A percentile compares a stretch with the other conserved stretches of the same genome.
These are phyloP conservation scores for Lolium perenne DNA, from an alignment of 176 grass and related monocot genomes.

Conservation along the genomic window DNA sequence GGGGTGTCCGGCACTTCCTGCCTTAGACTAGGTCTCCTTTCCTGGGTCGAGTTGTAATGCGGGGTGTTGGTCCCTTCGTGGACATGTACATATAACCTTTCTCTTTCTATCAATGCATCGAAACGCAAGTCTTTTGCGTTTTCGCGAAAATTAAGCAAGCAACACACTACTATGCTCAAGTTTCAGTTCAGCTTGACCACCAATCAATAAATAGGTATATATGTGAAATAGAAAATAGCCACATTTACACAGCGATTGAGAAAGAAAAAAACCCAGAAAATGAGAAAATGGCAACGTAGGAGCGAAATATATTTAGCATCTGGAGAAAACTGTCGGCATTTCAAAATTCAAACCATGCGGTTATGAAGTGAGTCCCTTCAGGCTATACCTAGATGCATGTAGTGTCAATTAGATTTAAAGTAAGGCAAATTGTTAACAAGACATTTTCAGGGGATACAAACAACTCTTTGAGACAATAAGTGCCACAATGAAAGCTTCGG, in stretches of 20 bases:
- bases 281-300: background rate
- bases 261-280: background rate
- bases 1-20: no score
- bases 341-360: constrained; percentile 47
- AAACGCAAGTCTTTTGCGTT: no score
- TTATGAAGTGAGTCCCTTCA: constrained; percentile 94
- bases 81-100: no score
- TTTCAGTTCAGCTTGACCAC: background rate
- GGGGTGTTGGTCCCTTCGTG: no score
- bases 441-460: background rate
- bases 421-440: background rate
- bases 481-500: background rate
- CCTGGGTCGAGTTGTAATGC: no score
- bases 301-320: constrained; percentile 62
- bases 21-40: no score
- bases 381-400: constrained; percentile 73
- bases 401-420: background rate
- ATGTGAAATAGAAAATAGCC: background rate
- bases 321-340: constrained; percentile 45
- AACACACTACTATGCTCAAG: background rate
- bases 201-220: background rate
- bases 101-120: no score
- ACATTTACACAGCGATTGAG: background rate
- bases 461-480: background rate
- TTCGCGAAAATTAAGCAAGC: background rate